phyloP scores from a whole-genome alignment of 768 basidiomycete genomes.

The Holtermannia corniformis region DNA sequence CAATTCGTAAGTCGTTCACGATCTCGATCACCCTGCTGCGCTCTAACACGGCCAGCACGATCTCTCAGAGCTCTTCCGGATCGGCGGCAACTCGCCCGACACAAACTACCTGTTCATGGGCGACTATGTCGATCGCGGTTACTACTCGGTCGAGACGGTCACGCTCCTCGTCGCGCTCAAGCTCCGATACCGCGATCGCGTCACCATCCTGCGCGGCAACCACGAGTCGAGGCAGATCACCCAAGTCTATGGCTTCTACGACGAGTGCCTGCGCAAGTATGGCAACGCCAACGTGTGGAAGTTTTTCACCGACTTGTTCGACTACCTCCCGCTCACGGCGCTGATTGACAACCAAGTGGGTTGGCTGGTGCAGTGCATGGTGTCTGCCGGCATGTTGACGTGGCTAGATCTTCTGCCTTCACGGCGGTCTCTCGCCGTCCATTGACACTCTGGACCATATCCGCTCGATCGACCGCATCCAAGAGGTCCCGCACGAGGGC shows the following conservation, averaged over 20 bases:
- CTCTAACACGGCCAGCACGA: constrained; percentile 63
- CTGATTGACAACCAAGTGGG: constrained; percentile 98
- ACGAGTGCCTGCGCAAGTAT: constrained; percentile 98
- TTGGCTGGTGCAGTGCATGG: constrained; percentile 18
- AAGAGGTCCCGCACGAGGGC: constrained; percentile 98
- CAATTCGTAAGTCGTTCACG: constrained; percentile 74
- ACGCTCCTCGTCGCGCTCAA: constrained; percentile 94
- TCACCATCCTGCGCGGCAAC: constrained; percentile 95
- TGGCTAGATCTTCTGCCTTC: constrained; percentile 92
- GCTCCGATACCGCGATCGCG: constrained; percentile 92
- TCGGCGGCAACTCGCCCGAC: constrained; percentile 97
- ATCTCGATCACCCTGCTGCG: constrained; percentile 6
- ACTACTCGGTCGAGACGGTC: constrained; percentile 98
- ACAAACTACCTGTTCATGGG: constrained; percentile 99
- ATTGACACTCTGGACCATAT: constrained; percentile 99
- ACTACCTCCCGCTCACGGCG: constrained; percentile 92
- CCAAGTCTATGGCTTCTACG: constrained; percentile 99
- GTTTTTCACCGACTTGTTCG: constrained; percentile 96
- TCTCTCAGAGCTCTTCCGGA: constrained; percentile 95
- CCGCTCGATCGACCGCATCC: constrained; percentile 94
- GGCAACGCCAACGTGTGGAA: constrained; percentile 99
- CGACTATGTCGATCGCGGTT: constrained; percentile 97
- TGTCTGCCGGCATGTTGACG: not conserved
- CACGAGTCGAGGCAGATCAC: constrained; percentile 99
- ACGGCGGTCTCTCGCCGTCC: constrained; percentile 94